Conservation (phyloP, 2,329 filamentous ascomycete species). For the Cladosporium sp. region DNA sequence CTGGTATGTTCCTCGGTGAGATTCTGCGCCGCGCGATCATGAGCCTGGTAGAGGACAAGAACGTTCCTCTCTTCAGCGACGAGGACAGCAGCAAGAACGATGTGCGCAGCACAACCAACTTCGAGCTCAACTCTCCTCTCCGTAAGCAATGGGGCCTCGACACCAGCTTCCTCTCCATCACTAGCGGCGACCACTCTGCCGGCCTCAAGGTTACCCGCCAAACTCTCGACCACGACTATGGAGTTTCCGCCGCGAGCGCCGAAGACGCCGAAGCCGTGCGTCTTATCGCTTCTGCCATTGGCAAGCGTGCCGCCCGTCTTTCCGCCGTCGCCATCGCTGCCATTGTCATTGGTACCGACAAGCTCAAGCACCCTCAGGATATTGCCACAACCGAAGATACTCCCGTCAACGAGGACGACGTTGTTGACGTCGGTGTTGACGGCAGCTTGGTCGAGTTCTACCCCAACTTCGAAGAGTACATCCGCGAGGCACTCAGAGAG, state of each 20-base stretch:
- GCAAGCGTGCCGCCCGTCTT: slow-evolving; percentile 80
- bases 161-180: slow-evolving; percentile 82
- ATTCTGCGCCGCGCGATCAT: slow-evolving; percentile 77
- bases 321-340: slow-evolving; percentile 84
- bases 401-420: slow-evolving; percentile 52
- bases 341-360: slow-evolving; percentile 74
- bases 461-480: slow-evolving; percentile 83
- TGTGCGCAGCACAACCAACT: slow-evolving; percentile 62
- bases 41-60: slow-evolving; percentile 64
- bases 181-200: slow-evolving; percentile 72
- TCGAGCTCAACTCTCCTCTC: slow-evolving; percentile 63
- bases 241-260: slow-evolving; percentile 68
- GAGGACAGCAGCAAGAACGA: slow-evolving; percentile 68
- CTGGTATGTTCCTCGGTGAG: slow-evolving; percentile 96
- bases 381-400: slow-evolving; percentile 28
- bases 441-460: slow-evolving; percentile 95
- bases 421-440: slow-evolving; percentile 90
- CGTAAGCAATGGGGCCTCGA: slow-evolving; percentile 85
- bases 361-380: slow-evolving; percentile 48
- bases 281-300: slow-evolving; percentile 75
- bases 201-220: slow-evolving; percentile 71
- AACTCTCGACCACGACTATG: slow-evolving; percentile 70
- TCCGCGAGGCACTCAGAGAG: slow-evolving; percentile 73
- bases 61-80: slow-evolving; percentile 70
- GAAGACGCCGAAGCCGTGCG: slow-evolving; percentile 90